A percentile compares a stretch with the other conserved stretches of the same genome.
Conservation (phyloP, 2,329 filamentous ascomycete species). For the Gaeumannomyces sp. region DNA sequence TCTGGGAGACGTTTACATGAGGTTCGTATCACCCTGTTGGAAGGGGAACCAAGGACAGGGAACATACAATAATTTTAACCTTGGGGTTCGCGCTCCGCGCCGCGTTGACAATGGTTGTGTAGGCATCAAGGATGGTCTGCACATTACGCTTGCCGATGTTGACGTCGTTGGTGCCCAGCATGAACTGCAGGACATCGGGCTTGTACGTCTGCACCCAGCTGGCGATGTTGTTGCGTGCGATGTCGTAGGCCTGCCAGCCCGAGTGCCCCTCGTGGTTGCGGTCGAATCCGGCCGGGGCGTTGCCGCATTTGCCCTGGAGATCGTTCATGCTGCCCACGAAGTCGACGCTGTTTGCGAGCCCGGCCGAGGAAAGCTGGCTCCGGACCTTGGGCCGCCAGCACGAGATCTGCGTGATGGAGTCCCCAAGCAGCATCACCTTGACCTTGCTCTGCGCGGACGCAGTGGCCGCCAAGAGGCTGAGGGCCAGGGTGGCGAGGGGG, state of each 20-base stretch:
- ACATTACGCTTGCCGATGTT: slow-evolving; percentile 22
- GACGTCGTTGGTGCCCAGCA: slow-evolving; percentile 40
- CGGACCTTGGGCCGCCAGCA: slow-evolving; percentile 39
- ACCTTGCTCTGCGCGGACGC: background rate
- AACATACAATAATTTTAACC: slow-evolving; percentile 33
- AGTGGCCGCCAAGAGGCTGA: background rate
- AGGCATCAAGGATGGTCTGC: slow-evolving; percentile 30
- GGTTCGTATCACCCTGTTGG: background rate
- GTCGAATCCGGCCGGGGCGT: slow-evolving; percentile 27
- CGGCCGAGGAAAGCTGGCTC: slow-evolving; percentile 29
- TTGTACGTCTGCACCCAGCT: slow-evolving; percentile 30
- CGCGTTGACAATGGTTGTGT: slow-evolving; percentile 30
- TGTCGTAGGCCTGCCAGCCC: slow-evolving; percentile 36
- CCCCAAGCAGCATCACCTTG: slow-evolving; percentile 30
- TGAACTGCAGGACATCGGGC: slow-evolving; percentile 38
- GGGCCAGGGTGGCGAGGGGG: background rate
- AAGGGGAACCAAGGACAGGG: background rate
- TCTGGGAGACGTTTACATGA: slow-evolving; percentile 18
- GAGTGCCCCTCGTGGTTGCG: slow-evolving; percentile 38
- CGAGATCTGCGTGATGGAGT: slow-evolving; percentile 39
- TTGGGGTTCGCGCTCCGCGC: slow-evolving; percentile 30
- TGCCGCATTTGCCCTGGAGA: slow-evolving; percentile 27
- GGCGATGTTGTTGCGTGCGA: slow-evolving; percentile 33
- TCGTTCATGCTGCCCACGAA: slow-evolving; percentile 35
- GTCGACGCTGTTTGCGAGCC: slow-evolving; percentile 28